Conservation (phyloP, 192 early-diverging fungal genomes). For the Umbelopsis sp. region DNA sequence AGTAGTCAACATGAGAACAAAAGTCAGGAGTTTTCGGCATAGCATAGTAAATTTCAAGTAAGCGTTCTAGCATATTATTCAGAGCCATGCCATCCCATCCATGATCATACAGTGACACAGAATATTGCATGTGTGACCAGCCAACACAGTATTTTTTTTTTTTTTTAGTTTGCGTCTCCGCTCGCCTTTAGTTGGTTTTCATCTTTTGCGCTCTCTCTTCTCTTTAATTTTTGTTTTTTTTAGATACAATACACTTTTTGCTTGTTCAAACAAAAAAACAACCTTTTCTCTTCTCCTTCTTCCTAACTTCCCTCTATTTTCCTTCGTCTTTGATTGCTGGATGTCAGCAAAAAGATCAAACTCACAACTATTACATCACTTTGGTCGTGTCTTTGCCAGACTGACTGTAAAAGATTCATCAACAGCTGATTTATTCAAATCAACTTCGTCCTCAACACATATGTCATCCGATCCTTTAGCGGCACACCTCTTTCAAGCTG, state of each 20-base stretch:
- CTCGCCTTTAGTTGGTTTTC: conserved; percentile 18
- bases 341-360: conserved; percentile 18
- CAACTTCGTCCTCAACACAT: not conserved
- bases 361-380: conserved; percentile 11
- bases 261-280: too few species aligned
- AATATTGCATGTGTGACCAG: conserved; percentile 11
- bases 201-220: not conserved
- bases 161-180: conserved; percentile 11
- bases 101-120: conserved; percentile 9
- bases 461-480: conserved; percentile 1
- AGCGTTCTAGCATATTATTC: too few species aligned
- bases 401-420: conserved; percentile 12
- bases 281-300: not conserved
- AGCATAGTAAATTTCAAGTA: too few species aligned
- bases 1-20: conserved; percentile 12
- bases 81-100: conserved; percentile 4
- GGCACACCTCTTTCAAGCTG: conserved; percentile 30
- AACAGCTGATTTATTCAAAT: not conserved
- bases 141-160: conserved; percentile 1
- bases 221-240: conserved; percentile 9
- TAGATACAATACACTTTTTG: not conserved
- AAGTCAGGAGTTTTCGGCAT: conserved; percentile 1
- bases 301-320: not conserved
- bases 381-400: conserved; percentile 13
- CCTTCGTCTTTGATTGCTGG: conserved; percentile 13